phyloP scores from a whole-genome alignment of 805 yeast genomes.

The Candida tallmaniae region DNA sequence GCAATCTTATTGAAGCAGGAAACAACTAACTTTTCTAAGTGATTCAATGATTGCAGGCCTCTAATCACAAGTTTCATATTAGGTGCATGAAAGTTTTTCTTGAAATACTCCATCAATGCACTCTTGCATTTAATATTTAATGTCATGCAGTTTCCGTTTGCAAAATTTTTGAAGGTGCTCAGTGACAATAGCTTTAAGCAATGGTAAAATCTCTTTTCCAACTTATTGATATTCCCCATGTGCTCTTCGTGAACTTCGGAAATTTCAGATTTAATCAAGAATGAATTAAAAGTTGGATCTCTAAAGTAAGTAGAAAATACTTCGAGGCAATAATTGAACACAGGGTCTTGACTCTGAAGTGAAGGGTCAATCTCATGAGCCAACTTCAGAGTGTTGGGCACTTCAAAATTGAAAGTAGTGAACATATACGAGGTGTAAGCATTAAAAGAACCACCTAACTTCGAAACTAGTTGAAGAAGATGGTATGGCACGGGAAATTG shows the following conservation, averaged over 20 bases:
- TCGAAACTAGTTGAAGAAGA: slow-evolving; percentile 40
- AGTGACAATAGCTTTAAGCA: slow-evolving; percentile 47
- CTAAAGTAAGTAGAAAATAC: slow-evolving; percentile 50
- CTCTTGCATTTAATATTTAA: slow-evolving; percentile 31
- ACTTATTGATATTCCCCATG: slow-evolving; percentile 41
- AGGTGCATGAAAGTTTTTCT: slow-evolving; percentile 37
- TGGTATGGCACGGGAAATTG: slow-evolving; percentile 44
- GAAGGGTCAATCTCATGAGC: slow-evolving; percentile 20
- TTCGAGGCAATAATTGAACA: slow-evolving; percentile 43
- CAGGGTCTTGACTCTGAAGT: slow-evolving; percentile 22
- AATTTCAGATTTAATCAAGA: slow-evolving; percentile 46
- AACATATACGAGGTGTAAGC: slow-evolving; percentile 69
- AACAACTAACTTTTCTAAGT: slow-evolving; percentile 48
- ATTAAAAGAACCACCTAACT: slow-evolving; percentile 55
- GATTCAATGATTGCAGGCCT: slow-evolving; percentile 64
- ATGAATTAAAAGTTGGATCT: slow-evolving; percentile 45
- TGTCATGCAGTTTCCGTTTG: slow-evolving; percentile 61
- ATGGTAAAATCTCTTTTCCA: slow-evolving; percentile 51
- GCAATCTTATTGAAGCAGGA: slow-evolving; percentile 36
- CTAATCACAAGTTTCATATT: slow-evolving; percentile 56
- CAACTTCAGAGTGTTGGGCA: slow-evolving; percentile 34
- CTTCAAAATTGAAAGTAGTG: slow-evolving; percentile 59
- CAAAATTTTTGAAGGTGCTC: slow-evolving; percentile 58
- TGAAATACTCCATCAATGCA: slow-evolving; percentile 39
- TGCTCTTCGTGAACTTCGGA: slow-evolving; percentile 67